These are phyloP conservation scores for Syzygium grande DNA, from an alignment of 345 rosid genomes.

Conservation along the genomic window DNA sequence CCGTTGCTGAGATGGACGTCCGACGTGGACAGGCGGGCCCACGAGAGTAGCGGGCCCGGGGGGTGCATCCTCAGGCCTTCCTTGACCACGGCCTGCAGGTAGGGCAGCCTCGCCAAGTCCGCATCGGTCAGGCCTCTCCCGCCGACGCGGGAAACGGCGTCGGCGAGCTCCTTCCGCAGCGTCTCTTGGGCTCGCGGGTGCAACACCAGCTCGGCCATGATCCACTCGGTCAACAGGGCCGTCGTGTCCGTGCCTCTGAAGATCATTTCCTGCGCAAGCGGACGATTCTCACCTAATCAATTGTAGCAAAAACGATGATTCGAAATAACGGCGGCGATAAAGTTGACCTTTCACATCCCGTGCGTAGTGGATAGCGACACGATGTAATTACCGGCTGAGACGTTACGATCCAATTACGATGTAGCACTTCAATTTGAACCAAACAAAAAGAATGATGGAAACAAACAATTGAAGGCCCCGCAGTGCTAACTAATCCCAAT, in stretches of 20 bases:
- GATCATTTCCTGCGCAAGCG: conserved; percentile 60
- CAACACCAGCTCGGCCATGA: conserved; percentile 71
- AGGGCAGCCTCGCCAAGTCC: conserved; percentile 49
- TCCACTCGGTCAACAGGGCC: conserved; percentile 88
- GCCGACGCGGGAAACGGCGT: background rate
- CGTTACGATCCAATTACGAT: background rate
- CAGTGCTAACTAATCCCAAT: background rate
- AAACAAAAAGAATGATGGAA: background rate
- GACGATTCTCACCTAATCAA: background rate
- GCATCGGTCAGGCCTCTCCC: conserved; percentile 24
- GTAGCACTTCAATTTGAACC: background rate
- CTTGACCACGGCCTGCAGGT: conserved; percentile 70
- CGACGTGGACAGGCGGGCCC: conserved; percentile 85
- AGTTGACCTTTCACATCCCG: background rate
- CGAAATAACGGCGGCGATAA: background rate
- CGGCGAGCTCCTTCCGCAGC: conserved; percentile 32
- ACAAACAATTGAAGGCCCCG: background rate
- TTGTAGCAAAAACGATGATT: background rate
- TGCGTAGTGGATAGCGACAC: background rate
- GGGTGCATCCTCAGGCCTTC: conserved; percentile 78
- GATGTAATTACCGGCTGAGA: background rate
- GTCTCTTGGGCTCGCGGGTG: conserved; percentile 51
- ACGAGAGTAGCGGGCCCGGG: conserved; percentile 84
- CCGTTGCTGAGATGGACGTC: conserved; percentile 79
- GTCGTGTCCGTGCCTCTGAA: conserved; percentile 91